Evolutionary conservation across 2,329 filamentous ascomycete species (phyloP), one percentile per base, ranked within the genome.

Genomic region (Alternaria sp.): DNA sequence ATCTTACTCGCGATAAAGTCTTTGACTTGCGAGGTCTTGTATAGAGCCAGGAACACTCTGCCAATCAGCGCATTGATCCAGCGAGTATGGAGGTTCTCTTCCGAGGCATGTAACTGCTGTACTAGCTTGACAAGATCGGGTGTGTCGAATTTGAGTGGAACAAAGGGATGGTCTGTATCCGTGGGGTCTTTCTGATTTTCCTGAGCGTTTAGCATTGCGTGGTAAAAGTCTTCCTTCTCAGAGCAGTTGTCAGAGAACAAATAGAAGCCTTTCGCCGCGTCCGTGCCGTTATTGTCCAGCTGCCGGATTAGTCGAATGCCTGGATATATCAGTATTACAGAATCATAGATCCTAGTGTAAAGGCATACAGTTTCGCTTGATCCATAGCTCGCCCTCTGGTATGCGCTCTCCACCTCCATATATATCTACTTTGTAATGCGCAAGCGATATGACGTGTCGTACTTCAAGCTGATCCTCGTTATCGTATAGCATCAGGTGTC

Each of bases 151-250:
- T 89, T 85, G 64, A 92, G 86, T 9, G 91, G 90, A 54, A 85
- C 84, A 0, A 93, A 93, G 1, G 88, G 86, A 20, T 83, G 82
- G 55, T 85, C 82, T 22, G 34, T 54, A 20, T 83, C 82, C 3
- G 82, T 81, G 14, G 59, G 39, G 85, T 72, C 84, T 58, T 87
- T 84, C 16, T 86, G 86, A 69, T 90, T 88, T 67, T 93, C 89
- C 75, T 96, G 91, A 65, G 94, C 96, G 70, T 89, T 89, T 39
- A 99, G 83, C 68, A 99, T 83, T 12, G 94, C 91, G 79, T 97
- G 94, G 78, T 99, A 99, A 79, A 99, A 98, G 76, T 99, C 95
- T 78, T 99, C 95, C 78, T 99, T 99, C 47, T 95, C 93, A 0
- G 94, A 97, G 76, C 92, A 92, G 72, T 96, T 97, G 67, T 98